Percentiles rank a stretch among this genome's conserved stretches.
Conservation (phyloP, 164 flowering plant genomes). For the Pachysandra terminalis region DNA sequence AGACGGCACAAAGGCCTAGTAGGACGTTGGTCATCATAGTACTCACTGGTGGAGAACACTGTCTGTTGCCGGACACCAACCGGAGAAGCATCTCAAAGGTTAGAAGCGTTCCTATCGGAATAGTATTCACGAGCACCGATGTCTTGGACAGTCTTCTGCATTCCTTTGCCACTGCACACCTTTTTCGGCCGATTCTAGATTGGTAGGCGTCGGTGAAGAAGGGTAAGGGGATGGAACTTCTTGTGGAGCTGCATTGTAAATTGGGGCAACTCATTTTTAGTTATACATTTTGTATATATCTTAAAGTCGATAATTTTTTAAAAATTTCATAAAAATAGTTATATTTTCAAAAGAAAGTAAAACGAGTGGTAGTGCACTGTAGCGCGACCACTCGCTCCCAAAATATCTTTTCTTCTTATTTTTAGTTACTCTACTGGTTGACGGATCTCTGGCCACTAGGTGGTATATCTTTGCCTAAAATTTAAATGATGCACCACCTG, state of each 20-base stretch:
- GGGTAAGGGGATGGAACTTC: slow-evolving; percentile 12
- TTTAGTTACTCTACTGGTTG: too few species aligned
- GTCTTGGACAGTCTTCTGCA: slow-evolving; percentile 83
- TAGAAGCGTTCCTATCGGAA: slow-evolving; percentile 94
- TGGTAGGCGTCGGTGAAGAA: not conserved
- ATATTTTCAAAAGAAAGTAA: too few species aligned
- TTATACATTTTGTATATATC: too few species aligned
- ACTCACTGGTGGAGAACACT: slow-evolving; percentile 57
- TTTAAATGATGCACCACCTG: too few species aligned
- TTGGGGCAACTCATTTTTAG: too few species aligned
- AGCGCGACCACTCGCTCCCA: too few species aligned
- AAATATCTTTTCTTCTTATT: too few species aligned
- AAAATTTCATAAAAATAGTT: too few species aligned
- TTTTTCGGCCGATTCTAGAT: slow-evolving; percentile 20
- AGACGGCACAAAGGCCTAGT: slow-evolving; percentile 59
- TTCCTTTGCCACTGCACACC: slow-evolving; percentile 50
- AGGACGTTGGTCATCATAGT: slow-evolving; percentile 56
- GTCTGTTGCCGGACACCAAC: slow-evolving; percentile 49
- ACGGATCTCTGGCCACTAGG: too few species aligned
- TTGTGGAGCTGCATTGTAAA: slow-evolving; percentile 35
- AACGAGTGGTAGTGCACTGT: too few species aligned
- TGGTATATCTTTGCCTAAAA: too few species aligned
- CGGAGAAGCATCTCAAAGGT: slow-evolving; percentile 96
- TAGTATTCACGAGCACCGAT: slow-evolving; percentile 82
- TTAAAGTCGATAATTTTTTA: too few species aligned